Conservation (phyloP, 306 rosid species). For the Medicago truncatula region DNA sequence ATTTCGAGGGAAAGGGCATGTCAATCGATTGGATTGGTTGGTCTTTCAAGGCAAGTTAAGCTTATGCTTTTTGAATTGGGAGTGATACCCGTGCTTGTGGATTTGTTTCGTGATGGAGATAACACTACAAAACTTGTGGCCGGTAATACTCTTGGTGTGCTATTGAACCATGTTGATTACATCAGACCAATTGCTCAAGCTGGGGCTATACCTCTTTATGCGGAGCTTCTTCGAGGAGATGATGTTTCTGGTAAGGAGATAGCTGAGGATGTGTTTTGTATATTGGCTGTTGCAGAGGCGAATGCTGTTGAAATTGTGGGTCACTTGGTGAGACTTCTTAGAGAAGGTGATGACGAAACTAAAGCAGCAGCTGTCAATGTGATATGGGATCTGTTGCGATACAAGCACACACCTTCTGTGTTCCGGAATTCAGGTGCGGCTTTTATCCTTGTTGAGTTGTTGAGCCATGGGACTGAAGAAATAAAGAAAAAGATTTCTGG, state of each 20-base stretch:
- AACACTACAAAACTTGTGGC: constrained; percentile 40
- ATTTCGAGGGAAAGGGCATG: constrained; percentile 62
- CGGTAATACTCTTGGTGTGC: constrained; percentile 53
- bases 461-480: constrained; percentile 40
- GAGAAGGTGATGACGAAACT: constrained; percentile 54
- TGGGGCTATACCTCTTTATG: constrained; percentile 57
- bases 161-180: constrained; percentile 50
- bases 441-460: constrained; percentile 54
- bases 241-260: constrained; percentile 57
- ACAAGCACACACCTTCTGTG: constrained; percentile 41
- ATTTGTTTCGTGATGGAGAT: constrained; percentile 53
- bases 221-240: constrained; percentile 58
- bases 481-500: constrained; percentile 51
- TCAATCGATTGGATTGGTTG: constrained; percentile 55
- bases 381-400: constrained; percentile 51
- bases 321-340: constrained; percentile 49
- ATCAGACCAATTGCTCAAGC: constrained; percentile 52
- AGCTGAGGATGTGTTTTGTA: constrained; percentile 54
- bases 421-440: constrained; percentile 50
- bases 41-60: constrained; percentile 41
- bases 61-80: constrained; percentile 50
- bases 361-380: constrained; percentile 58
- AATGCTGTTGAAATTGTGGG: constrained; percentile 50
- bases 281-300: constrained; percentile 51
- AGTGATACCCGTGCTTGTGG: constrained; percentile 48